phyloP scores from a whole-genome alignment of 805 yeast species.

The Nakazawaea molendinolei region DNA sequence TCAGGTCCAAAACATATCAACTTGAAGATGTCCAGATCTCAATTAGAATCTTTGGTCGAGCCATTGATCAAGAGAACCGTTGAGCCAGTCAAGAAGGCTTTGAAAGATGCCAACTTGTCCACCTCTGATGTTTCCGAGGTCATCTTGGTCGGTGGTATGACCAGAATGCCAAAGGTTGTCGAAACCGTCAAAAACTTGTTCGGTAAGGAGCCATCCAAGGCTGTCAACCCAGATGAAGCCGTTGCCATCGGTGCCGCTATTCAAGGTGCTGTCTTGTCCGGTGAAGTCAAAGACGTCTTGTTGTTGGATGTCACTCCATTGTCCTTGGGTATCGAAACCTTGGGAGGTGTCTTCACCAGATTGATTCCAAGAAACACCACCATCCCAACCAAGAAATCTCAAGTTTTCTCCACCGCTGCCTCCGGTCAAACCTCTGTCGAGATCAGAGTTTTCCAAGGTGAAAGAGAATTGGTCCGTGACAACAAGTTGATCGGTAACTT shows the following conservation, averaged over 20 bases:
- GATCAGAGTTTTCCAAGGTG: constrained; percentile 99
- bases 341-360: constrained; percentile 96
- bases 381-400: constrained; percentile 94
- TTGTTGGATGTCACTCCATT: constrained; percentile 80
- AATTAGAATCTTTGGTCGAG: constrained; percentile 60
- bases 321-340: constrained; percentile 93
- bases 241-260: constrained; percentile 88
- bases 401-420: constrained; percentile 93
- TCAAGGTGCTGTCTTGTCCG: constrained; percentile 82
- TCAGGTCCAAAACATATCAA: constrained; percentile 52
- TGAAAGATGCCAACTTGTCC: constrained; percentile 65
- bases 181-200: constrained; percentile 54
- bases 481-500: constrained; percentile 97
- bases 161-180: constrained; percentile 79
- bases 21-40: constrained; percentile 52
- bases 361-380: constrained; percentile 91
- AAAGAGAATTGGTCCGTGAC: constrained; percentile 96
- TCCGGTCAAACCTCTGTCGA: constrained; percentile 96
- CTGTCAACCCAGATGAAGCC: constrained; percentile 89
- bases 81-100: constrained; percentile 67
- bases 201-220: constrained; percentile 58
- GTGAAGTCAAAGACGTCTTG: constrained; percentile 74
- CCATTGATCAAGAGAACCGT: constrained; percentile 62
- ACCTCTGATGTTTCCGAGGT: constrained; percentile 67
- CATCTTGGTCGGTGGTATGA: constrained; percentile 83